Base-by-base conservation (phyloP, 202 grass and related monocot species). In the Elaeis oleifera region DNA sequence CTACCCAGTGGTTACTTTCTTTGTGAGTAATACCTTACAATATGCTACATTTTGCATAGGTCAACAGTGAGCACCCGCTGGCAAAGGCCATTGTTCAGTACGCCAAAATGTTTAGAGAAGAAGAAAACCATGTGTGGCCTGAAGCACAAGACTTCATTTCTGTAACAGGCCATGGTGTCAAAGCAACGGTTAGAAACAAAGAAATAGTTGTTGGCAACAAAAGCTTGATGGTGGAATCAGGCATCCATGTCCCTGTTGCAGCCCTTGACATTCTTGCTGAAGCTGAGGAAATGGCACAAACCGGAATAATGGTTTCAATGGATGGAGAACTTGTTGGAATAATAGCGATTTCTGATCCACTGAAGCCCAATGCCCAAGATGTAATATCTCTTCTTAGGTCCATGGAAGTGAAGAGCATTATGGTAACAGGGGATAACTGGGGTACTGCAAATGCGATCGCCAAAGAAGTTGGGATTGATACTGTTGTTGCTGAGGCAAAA, bases 341-440 rank as follows among this genome's bases (percentile, higher is more conserved):
- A 63, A 92, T 97, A 52, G 84, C 78, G 13, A 81, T 97, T 16
- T 97, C 92, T 49, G 88, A 97, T 64, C 92, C 85, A 28, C 79
- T 92, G 55, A 97, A 97, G 59, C 84, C 82, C 51, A 77, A 78
- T 60, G 88, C 88, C 23, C 58, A 26, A 50, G 74, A 89, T 61
- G 92, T 89, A 6, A 82, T 97, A 82, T 79, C 92, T 13, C 81
- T 91, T 67, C 82, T 97, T 18, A 73, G 59, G 61, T 89, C 84
- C 27, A 97, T 92, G 88, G 84, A 82, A 36, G 80, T 97, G 65
- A 82, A 97, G 66, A 84, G 92, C 56, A 92, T 92, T 75, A 92
- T 97, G 92, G 88, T 91, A 61, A 97, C 92, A 5, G 92, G 92
- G 5, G 92, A 97, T 71, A 97, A 97, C 77, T 97, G 81, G 92